These are phyloP conservation scores for Orobanche coerulescens DNA, from an alignment of 257 asterid species.

Conservation along the genomic window DNA sequence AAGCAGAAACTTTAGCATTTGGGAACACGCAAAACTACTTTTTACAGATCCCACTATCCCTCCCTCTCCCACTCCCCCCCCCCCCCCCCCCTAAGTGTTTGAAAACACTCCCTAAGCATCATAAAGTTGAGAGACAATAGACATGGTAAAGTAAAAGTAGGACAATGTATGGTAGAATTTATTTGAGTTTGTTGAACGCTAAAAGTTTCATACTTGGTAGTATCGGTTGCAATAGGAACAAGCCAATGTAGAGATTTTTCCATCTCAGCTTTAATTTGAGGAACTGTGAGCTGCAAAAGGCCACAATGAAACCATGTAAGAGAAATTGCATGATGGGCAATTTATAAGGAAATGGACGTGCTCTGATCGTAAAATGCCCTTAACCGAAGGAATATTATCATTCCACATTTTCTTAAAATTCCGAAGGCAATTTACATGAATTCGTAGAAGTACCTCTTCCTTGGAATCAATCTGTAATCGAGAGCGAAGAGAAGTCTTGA, in stretches of 20 bases:
- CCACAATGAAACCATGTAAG: conserved; percentile 14
- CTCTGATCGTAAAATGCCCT: not conserved
- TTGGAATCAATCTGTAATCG: conserved; percentile 45
- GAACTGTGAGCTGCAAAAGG: conserved; percentile 57
- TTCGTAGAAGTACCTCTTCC: conserved; percentile 53
- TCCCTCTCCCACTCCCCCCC: no score
- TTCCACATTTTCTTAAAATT: conserved; percentile 11
- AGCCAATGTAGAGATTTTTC: conserved; percentile 93
- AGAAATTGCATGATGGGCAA: not conserved
- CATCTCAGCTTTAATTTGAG: conserved; percentile 90
- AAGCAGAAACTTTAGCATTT: no score
- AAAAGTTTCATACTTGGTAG: conserved; percentile 56
- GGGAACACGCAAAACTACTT: no score
- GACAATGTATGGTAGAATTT: not conserved
- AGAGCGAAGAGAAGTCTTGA: conserved; percentile 57
- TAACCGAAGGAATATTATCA: not conserved
- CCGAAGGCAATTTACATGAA: no score
- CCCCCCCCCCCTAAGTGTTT: no score
- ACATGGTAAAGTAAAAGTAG: not conserved
- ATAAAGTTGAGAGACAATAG: not conserved
- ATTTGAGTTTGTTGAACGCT: not conserved
- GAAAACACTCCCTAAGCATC: not conserved
- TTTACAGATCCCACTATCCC: no score
- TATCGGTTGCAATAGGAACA: conserved; percentile 84
- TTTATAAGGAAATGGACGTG: not conserved